phyloP scores from a whole-genome alignment of 257 asterid species.

The Scutellaria barbata region DNA sequence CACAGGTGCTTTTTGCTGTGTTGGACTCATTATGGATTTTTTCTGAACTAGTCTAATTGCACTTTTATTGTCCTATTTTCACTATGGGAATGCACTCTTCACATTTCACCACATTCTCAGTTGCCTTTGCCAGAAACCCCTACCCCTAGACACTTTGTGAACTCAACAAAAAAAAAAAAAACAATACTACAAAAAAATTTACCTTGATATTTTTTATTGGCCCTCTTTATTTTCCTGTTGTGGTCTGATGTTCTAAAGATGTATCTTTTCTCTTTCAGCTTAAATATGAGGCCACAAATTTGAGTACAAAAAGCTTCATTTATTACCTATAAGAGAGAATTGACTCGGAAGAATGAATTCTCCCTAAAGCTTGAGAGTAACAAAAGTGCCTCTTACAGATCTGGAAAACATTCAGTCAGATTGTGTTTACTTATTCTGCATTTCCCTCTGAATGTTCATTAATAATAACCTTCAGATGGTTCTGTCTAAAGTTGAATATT shows the following conservation, averaged over 20 bases:
- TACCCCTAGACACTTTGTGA: background rate
- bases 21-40: background rate
- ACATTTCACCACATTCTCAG: background rate
- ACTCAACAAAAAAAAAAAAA: background rate
- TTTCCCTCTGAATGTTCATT: too few species aligned
- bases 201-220: background rate
- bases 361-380: constrained; percentile 4
- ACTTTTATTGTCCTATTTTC: background rate
- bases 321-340: background rate
- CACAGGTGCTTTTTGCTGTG: background rate
- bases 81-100: background rate
- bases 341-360: background rate
- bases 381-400: constrained; percentile 14
- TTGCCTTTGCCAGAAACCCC: background rate
- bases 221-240: background rate
- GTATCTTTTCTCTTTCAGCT: background rate
- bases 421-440: background rate
- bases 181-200: background rate
- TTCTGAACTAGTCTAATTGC: background rate
- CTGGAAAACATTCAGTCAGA: constrained; percentile 15
- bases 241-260: background rate
- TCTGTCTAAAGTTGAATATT: too few species aligned
- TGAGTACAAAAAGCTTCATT: background rate
- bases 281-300: background rate
- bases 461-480: too few species aligned